phyloP scores from a whole-genome alignment of 1,284 basidiomycete genomes.

The Uromyces viciae-fabae region DNA sequence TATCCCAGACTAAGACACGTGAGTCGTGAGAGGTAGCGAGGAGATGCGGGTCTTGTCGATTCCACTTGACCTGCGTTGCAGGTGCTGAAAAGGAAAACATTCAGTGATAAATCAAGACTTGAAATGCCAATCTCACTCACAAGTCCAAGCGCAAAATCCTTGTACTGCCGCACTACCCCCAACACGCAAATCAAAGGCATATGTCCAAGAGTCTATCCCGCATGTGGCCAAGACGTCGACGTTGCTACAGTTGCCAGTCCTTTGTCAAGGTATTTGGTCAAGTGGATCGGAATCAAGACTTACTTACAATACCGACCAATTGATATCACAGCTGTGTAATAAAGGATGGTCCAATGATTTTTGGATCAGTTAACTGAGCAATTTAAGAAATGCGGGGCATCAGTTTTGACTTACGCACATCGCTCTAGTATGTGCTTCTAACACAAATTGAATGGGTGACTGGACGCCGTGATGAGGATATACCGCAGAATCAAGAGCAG shows the following conservation, averaged over 20 bases:
- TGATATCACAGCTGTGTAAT: slow-evolving; percentile 66
- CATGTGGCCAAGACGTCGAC: slow-evolving; percentile 55
- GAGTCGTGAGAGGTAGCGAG: slow-evolving; percentile 82
- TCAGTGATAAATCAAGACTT: neutral
- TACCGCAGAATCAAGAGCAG: slow-evolving; percentile 1
- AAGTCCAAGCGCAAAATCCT: slow-evolving; percentile 71
- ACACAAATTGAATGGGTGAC: slow-evolving; percentile 65
- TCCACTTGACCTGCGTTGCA: slow-evolving; percentile 96
- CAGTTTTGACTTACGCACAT: slow-evolving; percentile 60
- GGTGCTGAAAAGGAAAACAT: slow-evolving; percentile 60
- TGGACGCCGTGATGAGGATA: slow-evolving; percentile 28
- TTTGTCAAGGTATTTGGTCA: neutral
- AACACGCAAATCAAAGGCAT: slow-evolving; percentile 75
- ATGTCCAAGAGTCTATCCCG: slow-evolving; percentile 61
- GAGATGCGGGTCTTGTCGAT: slow-evolving; percentile 74
- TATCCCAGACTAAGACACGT: slow-evolving; percentile 79
- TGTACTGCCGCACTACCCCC: neutral
- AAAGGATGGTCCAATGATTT: neutral
- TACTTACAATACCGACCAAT: slow-evolving; percentile 82
- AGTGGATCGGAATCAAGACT: slow-evolving; percentile 56
- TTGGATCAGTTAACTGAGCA: neutral
- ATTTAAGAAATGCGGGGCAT: neutral
- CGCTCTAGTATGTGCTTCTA: slow-evolving; percentile 82
- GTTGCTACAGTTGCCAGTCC: neutral
- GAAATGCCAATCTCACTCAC: slow-evolving; percentile 55